Conservation (phyloP, 148 eudicot genomes). For the Persicaria tinctoria region DNA sequence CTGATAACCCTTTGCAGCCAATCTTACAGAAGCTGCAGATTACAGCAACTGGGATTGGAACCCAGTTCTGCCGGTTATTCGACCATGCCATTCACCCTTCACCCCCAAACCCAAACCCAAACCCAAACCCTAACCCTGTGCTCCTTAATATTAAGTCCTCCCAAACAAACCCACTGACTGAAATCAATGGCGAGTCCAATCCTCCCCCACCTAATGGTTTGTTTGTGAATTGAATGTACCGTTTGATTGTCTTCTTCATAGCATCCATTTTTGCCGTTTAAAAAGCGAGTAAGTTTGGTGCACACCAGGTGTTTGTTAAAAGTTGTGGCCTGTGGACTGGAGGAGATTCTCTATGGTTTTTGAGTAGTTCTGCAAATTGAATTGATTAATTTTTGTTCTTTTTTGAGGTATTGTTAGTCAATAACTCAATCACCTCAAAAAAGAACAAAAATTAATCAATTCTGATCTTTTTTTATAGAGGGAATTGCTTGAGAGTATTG, state of each 20-base stretch:
- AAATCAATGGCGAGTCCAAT: slow-evolving; percentile 4
- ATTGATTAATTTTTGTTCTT: too few species aligned
- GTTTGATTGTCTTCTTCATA: not conserved
- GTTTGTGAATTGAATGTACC: not conserved
- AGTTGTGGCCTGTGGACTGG: slow-evolving; percentile 23
- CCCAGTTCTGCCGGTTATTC: slow-evolving; percentile 37
- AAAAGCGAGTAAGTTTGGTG: not conserved
- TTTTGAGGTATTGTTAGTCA: too few species aligned
- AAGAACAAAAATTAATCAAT: too few species aligned
- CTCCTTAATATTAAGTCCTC: slow-evolving; percentile 21
- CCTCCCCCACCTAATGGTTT: slow-evolving; percentile 17
- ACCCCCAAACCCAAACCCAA: slow-evolving; percentile 19
- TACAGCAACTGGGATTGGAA: slow-evolving; percentile 43
- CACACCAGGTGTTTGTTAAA: slow-evolving; percentile 26
- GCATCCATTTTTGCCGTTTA: not conserved
- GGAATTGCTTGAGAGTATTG: too few species aligned
- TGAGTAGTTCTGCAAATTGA: too few species aligned
- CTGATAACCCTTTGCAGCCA: slow-evolving; percentile 53
- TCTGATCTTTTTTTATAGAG: too few species aligned
- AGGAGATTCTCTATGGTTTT: too few species aligned
- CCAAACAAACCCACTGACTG: slow-evolving; percentile 11
- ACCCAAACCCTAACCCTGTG: too few species aligned
- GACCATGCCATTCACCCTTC: slow-evolving; percentile 18
- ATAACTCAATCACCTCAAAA: too few species aligned
- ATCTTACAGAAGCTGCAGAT: slow-evolving; percentile 35